Base-by-base conservation (phyloP, 177 flowering plant species). In the Vitis hybrid region DNA sequence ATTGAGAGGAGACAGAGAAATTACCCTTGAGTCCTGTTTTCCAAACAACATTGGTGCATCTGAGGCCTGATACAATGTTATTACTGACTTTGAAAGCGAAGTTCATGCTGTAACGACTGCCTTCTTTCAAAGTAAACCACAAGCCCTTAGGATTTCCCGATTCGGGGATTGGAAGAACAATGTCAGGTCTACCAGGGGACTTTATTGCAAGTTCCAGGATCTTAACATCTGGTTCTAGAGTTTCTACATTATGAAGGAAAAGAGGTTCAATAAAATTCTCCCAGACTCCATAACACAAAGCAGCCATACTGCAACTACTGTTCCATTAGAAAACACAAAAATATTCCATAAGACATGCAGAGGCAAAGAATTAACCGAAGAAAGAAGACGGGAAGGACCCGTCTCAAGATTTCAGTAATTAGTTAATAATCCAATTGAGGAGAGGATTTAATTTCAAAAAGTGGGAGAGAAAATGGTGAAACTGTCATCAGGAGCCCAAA, bases 111-210 rank as follows among this genome's bases (percentile, higher is more conserved):
- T 86, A 86, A 45, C 70, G 78, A 74, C 86, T 80, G 3, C 83
- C 87, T 84, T 86, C 89, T 62, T 86, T 86, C 69, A 86, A 61
- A 22, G 89, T 82, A 59, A 86, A 86, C 89, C 89, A 86, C 55
- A 51, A 63, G 57, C 89, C 86, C 50, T 79, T 80, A 12, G 84
- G 82, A 5, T 82, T 80, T 61, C 87, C 87, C 45, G 65, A 56
- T 22, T 79, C 84, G 2, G 89, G 89, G 33, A 86, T 71, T 16
- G 77, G 60, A 61, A 86, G 86, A 62, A 86, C 66, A n/a, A 84
- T 84, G 58, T 80, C 85, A 2, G 75, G 58, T 76, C 89, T 76
- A 15, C 79, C 87, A 5, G 85, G 74, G 50, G 89, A 84, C 62
- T 60, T 82, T 22, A 86, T 86, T 10, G 87, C 82, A 15, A 84